Evolutionary conservation across 2,329 filamentous ascomycete genomes (phyloP), one percentile per base, ranked within the genome.

Genomic region (Aspergillus niger): DNA sequence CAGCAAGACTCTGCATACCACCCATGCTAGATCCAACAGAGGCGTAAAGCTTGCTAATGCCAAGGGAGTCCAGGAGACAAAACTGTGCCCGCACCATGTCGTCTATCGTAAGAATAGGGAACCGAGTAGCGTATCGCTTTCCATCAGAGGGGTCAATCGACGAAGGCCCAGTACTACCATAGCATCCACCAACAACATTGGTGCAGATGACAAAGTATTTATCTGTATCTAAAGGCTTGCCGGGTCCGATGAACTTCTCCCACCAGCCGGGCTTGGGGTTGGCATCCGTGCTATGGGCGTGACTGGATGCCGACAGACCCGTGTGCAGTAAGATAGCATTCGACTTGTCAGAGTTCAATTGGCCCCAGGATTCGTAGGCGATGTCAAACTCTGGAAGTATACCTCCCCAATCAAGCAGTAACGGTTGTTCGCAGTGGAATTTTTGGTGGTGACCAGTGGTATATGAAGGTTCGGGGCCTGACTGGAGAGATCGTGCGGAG

Each of bases 11-110:
- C 74, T 97, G 94, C 95, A 99, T 99, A 57, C 95, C 95, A 56
- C 95, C 95, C 95, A 99, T 99, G 76, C 92, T 97, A 5, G 91
- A 92, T 13, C 95, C 95, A 20, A 99, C 94, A 61, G 91, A 96
- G 17, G 95, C 95, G 75, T 96, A 91, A 8, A 99, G 83, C 70
- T 87, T 91, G 24, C 85, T 73, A 49, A 99, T 89, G 5, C 88
- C 88, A 28, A 99, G 81, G 4, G 81, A 77, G 74, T 98, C 93
- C 11, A 99, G 83, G 30, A 99, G 84, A 47, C 91, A 84, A 79
- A 98, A 97, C 75, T 99, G 95, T 5, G 93, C 94, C 57, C 93
- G 87, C 30, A 98, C 95, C 95, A 99, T 99, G 76, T 99, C 95
- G 69, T 96, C 88, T 81, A 99, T 89, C 0, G 95, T 99, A 59